Base-by-base conservation (phyloP, 495 filamentous ascomycete species). In the Penicillium nucicola region DNA sequence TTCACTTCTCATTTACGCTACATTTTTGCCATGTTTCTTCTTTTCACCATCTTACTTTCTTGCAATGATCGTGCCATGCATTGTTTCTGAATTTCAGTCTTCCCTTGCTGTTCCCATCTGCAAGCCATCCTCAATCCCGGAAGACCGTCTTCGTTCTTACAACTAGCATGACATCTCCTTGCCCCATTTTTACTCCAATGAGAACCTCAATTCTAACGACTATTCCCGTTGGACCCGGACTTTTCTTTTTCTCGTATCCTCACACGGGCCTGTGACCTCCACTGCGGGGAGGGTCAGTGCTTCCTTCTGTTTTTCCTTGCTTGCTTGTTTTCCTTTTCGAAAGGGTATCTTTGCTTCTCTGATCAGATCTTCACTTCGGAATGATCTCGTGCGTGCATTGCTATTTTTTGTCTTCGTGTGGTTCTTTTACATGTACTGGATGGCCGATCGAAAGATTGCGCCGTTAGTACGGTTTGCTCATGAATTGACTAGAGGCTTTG, bases 1-100 rank as follows among this genome's bases (percentile, higher is more conserved):
- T 55, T 60, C 46, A 47, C 39, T 61, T 60, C 50, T 61, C 56
- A 49, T 63, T 44, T 51, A 57, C 56, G 48, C 45, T 61, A 60
- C 38, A 47, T 37, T 57, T 55, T 48, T 54, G 38, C 45, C 45
- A 38, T 48, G 28, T 56, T 42, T 48, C 38, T 34, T 50, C 18
- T 18, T 55, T 50, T 33, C 31, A n/a, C 20, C n/a, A 33, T 44
- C 35, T 47, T 48, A 35, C 41, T 19, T 61, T 56, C 38, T 43
- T 48, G 17, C 38, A 20, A n/a, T 45, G 34, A 28, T 28, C 25
- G 5, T 43, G 13, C 22, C 37, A 10, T 48, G 46, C 45, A 11
- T 23, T 33, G 18, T 41, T 11, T 19, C 2, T 38, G 28, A 20
- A 22, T 25, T 8, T 2, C 25, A 20, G 10, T 17, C 17, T 35